Percentiles rank a stretch among this genome's conserved stretches.
These are phyloP conservation scores for Orbilia ellipsospora DNA, from an alignment of 2,329 filamentous ascomycete genomes.

Conservation along the genomic window DNA sequence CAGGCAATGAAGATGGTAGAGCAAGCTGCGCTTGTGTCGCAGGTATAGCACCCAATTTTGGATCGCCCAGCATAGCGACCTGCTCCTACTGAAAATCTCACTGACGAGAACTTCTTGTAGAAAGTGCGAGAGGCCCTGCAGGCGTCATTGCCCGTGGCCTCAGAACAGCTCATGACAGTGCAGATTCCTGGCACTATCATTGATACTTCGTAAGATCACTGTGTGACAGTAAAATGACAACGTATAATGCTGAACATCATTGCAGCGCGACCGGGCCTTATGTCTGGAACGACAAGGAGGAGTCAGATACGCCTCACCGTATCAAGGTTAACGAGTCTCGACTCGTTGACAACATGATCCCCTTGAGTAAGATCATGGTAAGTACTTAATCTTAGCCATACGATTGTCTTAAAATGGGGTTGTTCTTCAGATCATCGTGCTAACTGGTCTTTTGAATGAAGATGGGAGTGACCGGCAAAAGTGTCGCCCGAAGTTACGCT, in stretches of 20 bases:
- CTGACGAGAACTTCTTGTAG: constrained; percentile 6
- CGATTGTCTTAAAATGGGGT: not conserved
- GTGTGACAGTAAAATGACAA: constrained; percentile 1
- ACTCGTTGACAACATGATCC: constrained; percentile 45
- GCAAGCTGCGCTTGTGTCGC: constrained; percentile 22
- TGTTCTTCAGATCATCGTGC: constrained; percentile 5
- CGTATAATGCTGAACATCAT: constrained; percentile 5
- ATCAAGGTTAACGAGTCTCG: constrained; percentile 42
- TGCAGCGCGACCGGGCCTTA: constrained; percentile 8
- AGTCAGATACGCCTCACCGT: constrained; percentile 60
- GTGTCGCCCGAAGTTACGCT: constrained; percentile 39
- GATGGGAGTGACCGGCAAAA: constrained; percentile 37
- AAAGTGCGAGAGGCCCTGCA: constrained; percentile 14
- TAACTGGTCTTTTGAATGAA: constrained; percentile 16
- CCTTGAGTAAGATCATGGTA: constrained; percentile 38
- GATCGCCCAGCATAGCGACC: constrained; percentile 5
- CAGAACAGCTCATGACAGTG: constrained; percentile 14
- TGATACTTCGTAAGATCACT: constrained; percentile 15
- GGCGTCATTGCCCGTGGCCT: constrained; percentile 9
- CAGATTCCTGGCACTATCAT: constrained; percentile 16
- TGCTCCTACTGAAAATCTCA: constrained; percentile 1
- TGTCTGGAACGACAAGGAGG: constrained; percentile 59
- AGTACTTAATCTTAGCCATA: not conserved
- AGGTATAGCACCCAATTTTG: constrained; percentile 12
- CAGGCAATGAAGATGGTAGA: constrained; percentile 21